Evolutionary conservation across 1,284 basidiomycete genomes (phyloP).

Genomic region (Pisolithus thermaeus): DNA sequence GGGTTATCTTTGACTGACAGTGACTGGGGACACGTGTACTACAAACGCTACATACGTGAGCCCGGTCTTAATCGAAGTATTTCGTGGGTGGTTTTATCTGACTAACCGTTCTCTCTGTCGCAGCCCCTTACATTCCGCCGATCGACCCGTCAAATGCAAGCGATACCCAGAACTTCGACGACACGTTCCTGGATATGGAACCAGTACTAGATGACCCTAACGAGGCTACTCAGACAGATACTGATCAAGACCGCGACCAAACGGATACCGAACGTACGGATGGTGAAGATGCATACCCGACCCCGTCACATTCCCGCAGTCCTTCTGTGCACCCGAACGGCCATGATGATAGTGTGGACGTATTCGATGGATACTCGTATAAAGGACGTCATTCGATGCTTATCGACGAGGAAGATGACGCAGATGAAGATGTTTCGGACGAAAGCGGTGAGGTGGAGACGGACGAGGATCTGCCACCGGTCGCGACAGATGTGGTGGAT

Average conservation of each 20-base stretch:
- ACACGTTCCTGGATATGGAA: slow-evolving; percentile 93
- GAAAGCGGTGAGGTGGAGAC: slow-evolving; percentile 36
- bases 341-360: slow-evolving; percentile 58
- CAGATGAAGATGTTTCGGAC: slow-evolving; percentile 48
- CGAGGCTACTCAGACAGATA: slow-evolving; percentile 53
- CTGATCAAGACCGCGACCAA: slow-evolving; percentile 52
- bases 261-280: slow-evolving; percentile 70
- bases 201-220: slow-evolving; percentile 75
- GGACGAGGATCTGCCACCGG: slow-evolving; percentile 31
- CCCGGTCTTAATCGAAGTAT: slow-evolving; percentile 4
- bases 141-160: slow-evolving; percentile 90
- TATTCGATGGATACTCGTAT: slow-evolving; percentile 87
- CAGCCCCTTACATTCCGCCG: slow-evolving; percentile 94
- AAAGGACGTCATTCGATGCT: slow-evolving; percentile 77
- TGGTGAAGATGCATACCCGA: slow-evolving; percentile 63
- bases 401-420: slow-evolving; percentile 46
- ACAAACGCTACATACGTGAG: slow-evolving; percentile 89
- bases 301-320: slow-evolving; percentile 67
- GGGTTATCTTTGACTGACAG: slow-evolving; percentile 32
- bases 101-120: slow-evolving; percentile 8
- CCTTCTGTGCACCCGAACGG: slow-evolving; percentile 52
- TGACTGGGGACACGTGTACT: slow-evolving; percentile 91
- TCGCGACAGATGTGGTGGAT: slow-evolving; percentile 16
- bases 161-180: slow-evolving; percentile 98
- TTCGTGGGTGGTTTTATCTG: slow-evolving; percentile 10